phyloP scores from a whole-genome alignment of 495 filamentous ascomycete genomes.

The Penicillium manginii region DNA sequence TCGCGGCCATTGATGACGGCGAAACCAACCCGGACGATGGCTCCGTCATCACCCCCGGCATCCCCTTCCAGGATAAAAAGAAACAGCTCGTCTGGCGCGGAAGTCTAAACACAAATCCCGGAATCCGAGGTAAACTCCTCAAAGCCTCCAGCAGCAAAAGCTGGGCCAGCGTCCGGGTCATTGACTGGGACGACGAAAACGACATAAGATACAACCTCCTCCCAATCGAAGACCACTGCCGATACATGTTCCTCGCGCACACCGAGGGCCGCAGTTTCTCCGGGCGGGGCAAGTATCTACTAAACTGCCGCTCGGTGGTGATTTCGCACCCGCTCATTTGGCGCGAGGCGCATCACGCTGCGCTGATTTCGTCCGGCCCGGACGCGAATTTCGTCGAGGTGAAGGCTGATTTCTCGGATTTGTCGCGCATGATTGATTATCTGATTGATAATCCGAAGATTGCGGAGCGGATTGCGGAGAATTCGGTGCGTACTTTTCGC shows the following conservation, averaged over 20 bases:
- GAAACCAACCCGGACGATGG: slow-evolving; percentile 20
- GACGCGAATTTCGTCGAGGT: slow-evolving; percentile 66
- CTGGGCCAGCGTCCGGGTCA: slow-evolving; percentile 56
- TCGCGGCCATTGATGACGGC: slow-evolving; percentile 41
- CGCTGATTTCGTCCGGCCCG: slow-evolving; percentile 47
- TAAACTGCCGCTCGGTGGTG: slow-evolving; percentile 62
- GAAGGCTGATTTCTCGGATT: slow-evolving; percentile 55
- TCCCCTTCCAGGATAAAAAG: slow-evolving; percentile 55
- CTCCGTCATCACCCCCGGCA: slow-evolving; percentile 12
- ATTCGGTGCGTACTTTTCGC: slow-evolving; percentile 56
- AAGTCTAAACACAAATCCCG: slow-evolving; percentile 39
- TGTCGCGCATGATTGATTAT: slow-evolving; percentile 55
- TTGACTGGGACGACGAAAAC: slow-evolving; percentile 51
- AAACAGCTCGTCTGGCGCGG: slow-evolving; percentile 74
- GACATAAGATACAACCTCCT: slow-evolving; percentile 43
- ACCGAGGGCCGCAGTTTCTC: slow-evolving; percentile 62
- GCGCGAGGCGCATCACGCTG: slow-evolving; percentile 46
- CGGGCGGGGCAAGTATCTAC: slow-evolving; percentile 61
- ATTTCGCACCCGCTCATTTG: slow-evolving; percentile 49
- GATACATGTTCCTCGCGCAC: slow-evolving; percentile 62
- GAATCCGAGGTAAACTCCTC: slow-evolving; percentile 50
- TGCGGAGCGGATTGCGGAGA: slow-evolving; percentile 60
- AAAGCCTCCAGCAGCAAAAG: slow-evolving; percentile 46
- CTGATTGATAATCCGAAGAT: slow-evolving; percentile 51
- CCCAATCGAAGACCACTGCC: slow-evolving; percentile 61